Base-by-base conservation (phyloP, 1,139 yeast genomes). In the Magnusiomyces suaveolens region DNA sequence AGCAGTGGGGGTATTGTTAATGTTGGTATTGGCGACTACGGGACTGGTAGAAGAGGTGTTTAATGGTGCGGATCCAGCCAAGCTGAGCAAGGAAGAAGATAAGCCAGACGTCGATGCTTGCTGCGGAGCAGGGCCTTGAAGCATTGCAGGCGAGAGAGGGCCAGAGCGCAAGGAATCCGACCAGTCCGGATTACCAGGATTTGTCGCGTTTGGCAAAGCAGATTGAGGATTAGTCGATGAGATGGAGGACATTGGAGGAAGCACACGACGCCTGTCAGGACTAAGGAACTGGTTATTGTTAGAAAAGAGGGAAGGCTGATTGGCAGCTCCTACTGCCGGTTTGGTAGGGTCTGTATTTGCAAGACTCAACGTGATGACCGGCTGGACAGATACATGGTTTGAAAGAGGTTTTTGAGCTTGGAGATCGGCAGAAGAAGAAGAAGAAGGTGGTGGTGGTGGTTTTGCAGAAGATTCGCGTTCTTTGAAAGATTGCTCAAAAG, bases 401-500 rank as follows among this genome's bases (percentile, higher is more conserved):
- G 41, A 38, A n/a, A 38, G 20, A 38, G 16, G 41, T 16, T n/a
- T n/a, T 29, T 29, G 33, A 12, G 33, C 12, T 29, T 29, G 33
- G 36, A 53, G 24, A n/a, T 46, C 46, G 12, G 51, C 49, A 8
- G 46, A n/a, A 12, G 46, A 41, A 14, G 50, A 46, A 24, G 54
- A 12, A 25, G 36, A 23, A 16, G 53, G 20, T 10, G 18, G 10
- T 3, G 46, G 23, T 10, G 41, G 16, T 14, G 10, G 8, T 10
- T 36, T 36, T 10, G 41, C 8, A 8, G 41, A 36, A 8, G 56
- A 48, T n/a, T 66, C 66, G 51, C 81, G 83, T 39, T 73, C 72
- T 38, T 96, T 97, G 72, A 92, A 92, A 51, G 96, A 87, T 67
- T 85, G 84, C 69, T 92, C 98, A 66, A 92, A 92, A 1, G 97